Base-by-base conservation (phyloP, 2,329 filamentous ascomycete species). In the Sporothrix pseudoabietina region DNA sequence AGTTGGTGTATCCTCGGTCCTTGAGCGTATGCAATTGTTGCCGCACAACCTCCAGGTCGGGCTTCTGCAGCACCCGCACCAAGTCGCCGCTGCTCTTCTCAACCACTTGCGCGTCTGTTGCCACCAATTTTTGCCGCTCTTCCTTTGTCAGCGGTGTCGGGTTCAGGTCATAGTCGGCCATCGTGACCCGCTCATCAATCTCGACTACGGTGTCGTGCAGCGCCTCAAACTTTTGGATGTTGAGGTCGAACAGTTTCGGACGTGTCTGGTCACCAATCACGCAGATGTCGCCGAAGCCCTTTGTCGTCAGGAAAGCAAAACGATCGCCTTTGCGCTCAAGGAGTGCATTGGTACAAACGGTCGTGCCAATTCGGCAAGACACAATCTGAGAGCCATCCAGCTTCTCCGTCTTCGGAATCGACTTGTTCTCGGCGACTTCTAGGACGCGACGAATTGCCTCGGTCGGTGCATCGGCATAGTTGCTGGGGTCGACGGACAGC, bases 261-360 rank as follows among this genome's bases (percentile, higher is more conserved):
- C 94, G 87, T 19, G 91, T 92, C 84, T 98, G 94, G 80, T 97
- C 97, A 9, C 94, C 94, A 79, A 98, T 98, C 72, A 90, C 87
- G n/a, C 97, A 84, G 77, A 93, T 95, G 80, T 98, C 94, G 77
- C 90, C 91, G 85, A 97, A 97, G 0, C 94, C 94, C 4, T 57
- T 59, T 1, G 55, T 59, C 12, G 55, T 59, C 92, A 97, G 89
- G 82, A 98, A 87, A 19, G 93, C 94, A 79, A 96, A 94, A 78
- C 89, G 90, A 82, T 97, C 94, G 61, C 94, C 94, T 81, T 97
- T 97, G 73, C 94, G 86, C 81, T 98, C 94, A 1, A 98, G 86
- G 72, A 98, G 82, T 0, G 94, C 94, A 80, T 98, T 98, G 0
- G 94, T 98, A 10, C 94, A 94, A 9, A 98, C 94, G 0, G 94